Evolutionary conservation across 345 rosid species (phyloP).

Genomic region (Rhizophora mangle): DNA sequence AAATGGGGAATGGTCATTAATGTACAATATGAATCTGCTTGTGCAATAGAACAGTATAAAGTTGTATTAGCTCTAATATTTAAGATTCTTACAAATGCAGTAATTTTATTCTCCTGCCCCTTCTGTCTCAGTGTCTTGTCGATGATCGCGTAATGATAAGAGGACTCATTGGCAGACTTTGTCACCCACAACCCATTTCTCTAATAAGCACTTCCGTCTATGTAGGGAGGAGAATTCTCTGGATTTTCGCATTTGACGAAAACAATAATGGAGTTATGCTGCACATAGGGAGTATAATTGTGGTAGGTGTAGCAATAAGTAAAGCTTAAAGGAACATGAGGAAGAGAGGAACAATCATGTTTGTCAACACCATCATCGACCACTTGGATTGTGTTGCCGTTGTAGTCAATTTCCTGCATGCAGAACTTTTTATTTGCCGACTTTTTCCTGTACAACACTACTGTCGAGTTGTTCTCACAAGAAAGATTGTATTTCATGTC

Average conservation of each 20-base stretch:
- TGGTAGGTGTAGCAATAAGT: too few relatives aligned
- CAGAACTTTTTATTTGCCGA: not conserved
- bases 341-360: not conserved
- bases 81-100: too few relatives aligned
- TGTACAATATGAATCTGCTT: too few relatives aligned
- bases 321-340: not conserved
- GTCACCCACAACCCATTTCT: too few relatives aligned
- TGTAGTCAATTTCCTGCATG: constrained; percentile 1
- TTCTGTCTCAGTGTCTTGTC: too few relatives aligned
- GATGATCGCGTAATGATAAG: not conserved
- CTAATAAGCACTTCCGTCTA: not conserved
- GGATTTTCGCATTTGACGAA: not conserved
- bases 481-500: not conserved
- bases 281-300: too few relatives aligned
- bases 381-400: constrained; percentile 6
- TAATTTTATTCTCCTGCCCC: too few relatives aligned
- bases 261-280: not conserved
- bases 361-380: constrained; percentile 5
- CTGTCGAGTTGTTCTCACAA: not conserved
- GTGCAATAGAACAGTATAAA: too few relatives aligned
- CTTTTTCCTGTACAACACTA: too few relatives aligned
- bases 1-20: too few relatives aligned
- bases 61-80: too few relatives aligned
- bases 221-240: not conserved
- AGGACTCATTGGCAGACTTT: too few relatives aligned